Evolutionary conservation across 768 basidiomycete genomes (phyloP).

Genomic region (Galerina sulciceps): DNA sequence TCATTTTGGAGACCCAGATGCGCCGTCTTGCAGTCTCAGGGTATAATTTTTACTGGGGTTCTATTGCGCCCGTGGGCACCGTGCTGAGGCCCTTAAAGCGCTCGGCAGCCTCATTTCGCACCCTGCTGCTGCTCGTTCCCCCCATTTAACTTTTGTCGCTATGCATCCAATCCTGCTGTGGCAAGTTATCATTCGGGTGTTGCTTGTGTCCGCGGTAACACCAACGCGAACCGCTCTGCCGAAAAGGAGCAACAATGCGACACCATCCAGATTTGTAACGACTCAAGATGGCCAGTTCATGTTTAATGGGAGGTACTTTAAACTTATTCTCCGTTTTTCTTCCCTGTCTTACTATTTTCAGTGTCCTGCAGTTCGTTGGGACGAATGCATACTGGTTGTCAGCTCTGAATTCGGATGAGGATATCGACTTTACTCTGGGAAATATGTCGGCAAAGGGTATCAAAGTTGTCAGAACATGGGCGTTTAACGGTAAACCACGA

Average conservation of each 20-base stretch:
- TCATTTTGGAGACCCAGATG: no score
- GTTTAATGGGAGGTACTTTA: conserved; percentile 59
- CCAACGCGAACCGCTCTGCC: conserved; percentile 36
- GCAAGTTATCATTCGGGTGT: conserved; percentile 33
- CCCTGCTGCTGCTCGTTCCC: conserved; percentile 23
- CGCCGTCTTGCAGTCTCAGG: no score
- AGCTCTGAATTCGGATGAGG: conserved; percentile 52
- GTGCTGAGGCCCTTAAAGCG: no score
- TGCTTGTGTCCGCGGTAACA: conserved; percentile 35
- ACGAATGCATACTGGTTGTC: conserved; percentile 75
- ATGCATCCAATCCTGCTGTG: conserved; percentile 37
- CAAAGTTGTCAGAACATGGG: conserved; percentile 70
- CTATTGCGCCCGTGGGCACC: no score
- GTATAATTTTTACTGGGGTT: no score
- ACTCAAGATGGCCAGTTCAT: conserved; percentile 48
- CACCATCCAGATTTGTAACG: conserved; percentile 46
- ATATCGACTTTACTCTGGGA: conserved; percentile 60
- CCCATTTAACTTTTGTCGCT: conserved; percentile 26
- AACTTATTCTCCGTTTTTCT: neutral
- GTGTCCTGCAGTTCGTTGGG: conserved; percentile 37
- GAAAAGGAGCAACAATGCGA: conserved; percentile 28
- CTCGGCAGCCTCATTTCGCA: neutral
- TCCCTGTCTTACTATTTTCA: conserved; percentile 14
- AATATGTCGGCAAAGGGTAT: conserved; percentile 61
- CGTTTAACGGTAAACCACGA: conserved; percentile 59